Conservation (phyloP, 306 rosid genomes). For the Rubus idaeus region DNA sequence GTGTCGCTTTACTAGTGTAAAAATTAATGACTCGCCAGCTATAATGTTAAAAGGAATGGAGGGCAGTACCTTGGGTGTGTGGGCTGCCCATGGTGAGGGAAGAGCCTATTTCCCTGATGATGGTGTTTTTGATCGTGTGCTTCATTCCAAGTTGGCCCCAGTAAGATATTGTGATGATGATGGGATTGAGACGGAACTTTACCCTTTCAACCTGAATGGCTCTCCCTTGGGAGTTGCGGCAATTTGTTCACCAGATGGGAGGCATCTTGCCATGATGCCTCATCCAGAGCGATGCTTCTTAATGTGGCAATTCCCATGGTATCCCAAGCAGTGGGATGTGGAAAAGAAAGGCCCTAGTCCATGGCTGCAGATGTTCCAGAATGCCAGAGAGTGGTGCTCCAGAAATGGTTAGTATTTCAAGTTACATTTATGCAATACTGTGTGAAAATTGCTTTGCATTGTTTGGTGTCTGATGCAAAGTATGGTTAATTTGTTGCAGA, state of each 20-base stretch:
- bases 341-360: slow-evolving; percentile 87
- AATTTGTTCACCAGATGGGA: slow-evolving; percentile 88
- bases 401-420: slow-evolving; percentile 11
- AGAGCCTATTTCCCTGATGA: slow-evolving; percentile 84
- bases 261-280: slow-evolving; percentile 98
- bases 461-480: not conserved
- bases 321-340: slow-evolving; percentile 81
- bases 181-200: slow-evolving; percentile 70
- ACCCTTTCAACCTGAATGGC: slow-evolving; percentile 88
- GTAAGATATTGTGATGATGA: slow-evolving; percentile 81
- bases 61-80: slow-evolving; percentile 79
- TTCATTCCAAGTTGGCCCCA: slow-evolving; percentile 71
- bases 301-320: slow-evolving; percentile 97
- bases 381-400: slow-evolving; percentile 46
- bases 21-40: slow-evolving; percentile 75
- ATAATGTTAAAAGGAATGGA: slow-evolving; percentile 84
- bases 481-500: not conserved
- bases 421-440: not conserved
- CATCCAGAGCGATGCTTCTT: slow-evolving; percentile 95
- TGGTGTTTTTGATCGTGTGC: slow-evolving; percentile 54
- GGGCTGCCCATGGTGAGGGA: slow-evolving; percentile 95
- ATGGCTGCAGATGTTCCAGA: slow-evolving; percentile 90
- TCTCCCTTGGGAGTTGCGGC: slow-evolving; percentile 88
- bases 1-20: slow-evolving; percentile 84
- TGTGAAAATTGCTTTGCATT: not conserved